Evolutionary conservation across 108 stramenopile species (phyloP).

Genomic region (Cyclotella atomus): DNA sequence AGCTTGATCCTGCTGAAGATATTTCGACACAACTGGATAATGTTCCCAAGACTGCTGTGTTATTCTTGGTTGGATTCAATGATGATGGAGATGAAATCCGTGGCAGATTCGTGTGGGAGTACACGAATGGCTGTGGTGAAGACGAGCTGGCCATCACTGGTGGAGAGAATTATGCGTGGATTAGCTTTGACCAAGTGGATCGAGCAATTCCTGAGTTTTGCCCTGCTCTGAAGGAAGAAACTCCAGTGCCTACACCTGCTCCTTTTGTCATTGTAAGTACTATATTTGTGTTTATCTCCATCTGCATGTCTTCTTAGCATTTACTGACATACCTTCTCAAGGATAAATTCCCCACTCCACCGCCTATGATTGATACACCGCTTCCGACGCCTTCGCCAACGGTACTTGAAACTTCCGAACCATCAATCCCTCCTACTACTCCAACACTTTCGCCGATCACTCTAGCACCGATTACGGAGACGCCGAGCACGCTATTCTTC

Average conservation of each 20-base stretch:
- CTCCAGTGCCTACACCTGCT: not conserved
- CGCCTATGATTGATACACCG: not conserved
- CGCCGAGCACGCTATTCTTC: not conserved
- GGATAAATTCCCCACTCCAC: not conserved
- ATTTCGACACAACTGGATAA: constrained; percentile 26
- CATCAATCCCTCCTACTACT: not conserved
- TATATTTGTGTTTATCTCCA: not conserved
- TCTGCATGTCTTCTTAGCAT: too few species aligned
- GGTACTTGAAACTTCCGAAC: not conserved
- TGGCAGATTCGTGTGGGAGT: constrained; percentile 25
- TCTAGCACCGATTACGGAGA: not conserved
- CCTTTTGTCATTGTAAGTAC: not conserved
- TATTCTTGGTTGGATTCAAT: constrained; percentile 30
- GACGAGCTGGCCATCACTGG: constrained; percentile 7
- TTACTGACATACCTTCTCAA: too few species aligned
- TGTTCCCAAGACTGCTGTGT: constrained; percentile 22
- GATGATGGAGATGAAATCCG: constrained; percentile 23
- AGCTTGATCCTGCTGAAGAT: not conserved
- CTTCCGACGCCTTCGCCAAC: not conserved
- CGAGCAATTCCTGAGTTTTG: constrained; percentile 12
- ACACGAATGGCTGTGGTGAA: constrained; percentile 21
- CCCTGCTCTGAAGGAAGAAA: constrained; percentile 5
- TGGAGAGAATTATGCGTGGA: constrained; percentile 15
- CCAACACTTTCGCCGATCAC: not conserved
- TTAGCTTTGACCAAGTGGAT: constrained; percentile 13